Base-by-base conservation (phyloP, 2,329 filamentous ascomycete species). In the Dichotomopilus funicola region DNA sequence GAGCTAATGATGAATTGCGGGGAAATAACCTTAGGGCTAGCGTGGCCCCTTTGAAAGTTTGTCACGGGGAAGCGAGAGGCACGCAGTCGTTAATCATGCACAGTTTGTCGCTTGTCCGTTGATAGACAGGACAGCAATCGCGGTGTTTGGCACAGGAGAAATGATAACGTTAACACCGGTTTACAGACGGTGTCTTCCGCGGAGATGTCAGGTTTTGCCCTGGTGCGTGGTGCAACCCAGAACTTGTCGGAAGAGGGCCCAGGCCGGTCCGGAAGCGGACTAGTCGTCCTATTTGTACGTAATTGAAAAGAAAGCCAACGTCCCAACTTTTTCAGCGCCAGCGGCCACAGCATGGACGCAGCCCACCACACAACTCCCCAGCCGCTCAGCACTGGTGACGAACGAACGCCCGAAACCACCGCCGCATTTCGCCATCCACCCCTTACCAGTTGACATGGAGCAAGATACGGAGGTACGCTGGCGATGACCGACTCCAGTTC, bases 211-310 rank as follows among this genome's bases (percentile, higher is more conserved):
- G 13, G 53, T 44, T 40, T 38, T 40, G 47, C 34, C 19, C 8
- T 61, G 57, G 56, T 55, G 57, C 52, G 57, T 54, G 58, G 59
- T 53, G 48, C 49, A 43, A 57, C 52, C 54, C 49, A 36, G 53
- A 35, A 44, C 55, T 52, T 27, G 59, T 53, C 56, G 55, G 51
- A 52, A 44, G 40, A 48, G 54, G 53, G 57, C 55, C 57, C 38
- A 49, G 41, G 53, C 58, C 52, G 55, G 48, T 33, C 56, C 55
- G 50, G 51, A 58, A 47, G 33, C 41, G 61, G 51, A 55, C 64
- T 60, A 62, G 60, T 58, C 58, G 60, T 52, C 47, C 50, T 54
- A 53, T 60, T 66, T 66, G 65, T 67, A 67, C 65, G 65, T 67
- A 67, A 67, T 66, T 60, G 62, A 66, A 66, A 66, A 61, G 57